Evolutionary conservation across 441 rosid species (phyloP), one percentile per base, ranked within the genome.

Genomic region (Pelargonium myrrhifolium): DNA sequence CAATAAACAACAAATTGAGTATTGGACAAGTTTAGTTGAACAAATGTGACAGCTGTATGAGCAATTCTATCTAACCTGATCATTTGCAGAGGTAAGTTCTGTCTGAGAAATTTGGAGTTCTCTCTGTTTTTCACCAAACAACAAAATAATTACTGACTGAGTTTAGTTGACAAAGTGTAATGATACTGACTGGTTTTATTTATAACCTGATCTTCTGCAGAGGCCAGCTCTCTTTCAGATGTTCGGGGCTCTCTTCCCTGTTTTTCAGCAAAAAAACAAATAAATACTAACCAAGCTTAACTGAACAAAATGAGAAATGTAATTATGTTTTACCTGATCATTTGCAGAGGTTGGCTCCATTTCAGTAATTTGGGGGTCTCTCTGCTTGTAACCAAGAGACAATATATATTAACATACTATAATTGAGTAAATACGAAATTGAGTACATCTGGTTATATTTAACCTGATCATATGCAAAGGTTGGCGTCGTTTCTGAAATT

Each of bases 271-370:
- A 22, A 55, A 18, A 20, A 20, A 7, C 9, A 7, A 55, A 55
- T 55, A 55, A 55, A 55, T 55, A 55, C 20, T 20, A 7, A 24
- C 14, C 24, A 8, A 55, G 9, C 20, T 55, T 55, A 55, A 55
- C 26, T 55, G 22, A 55, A 9, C 24, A 22, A 18, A 20, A 31
- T 31, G 37, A 28, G 2, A 24, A 55, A 55, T 7, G 26, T 20
- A 7, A 55, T 55, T 8, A 55, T 17, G 14, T 55, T 20, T 55
- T 55, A 55, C 61, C 61, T 66, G 70, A 59, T 80, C 67, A 72
- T 64, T 74, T 43, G 76, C 68, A 71, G 74, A 74, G 40, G 66
- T 28, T 22, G 72, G 62, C 60, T 81, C 86, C 75, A 82, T 85
- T 67, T 82, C 86, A 60, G 85, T 82, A 74, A 78, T 75, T 67